Evolutionary conservation across 129 eudicot species (phyloP), one percentile per base, ranked within the genome.

Genomic region (Ambrosia artemisiifolia): DNA sequence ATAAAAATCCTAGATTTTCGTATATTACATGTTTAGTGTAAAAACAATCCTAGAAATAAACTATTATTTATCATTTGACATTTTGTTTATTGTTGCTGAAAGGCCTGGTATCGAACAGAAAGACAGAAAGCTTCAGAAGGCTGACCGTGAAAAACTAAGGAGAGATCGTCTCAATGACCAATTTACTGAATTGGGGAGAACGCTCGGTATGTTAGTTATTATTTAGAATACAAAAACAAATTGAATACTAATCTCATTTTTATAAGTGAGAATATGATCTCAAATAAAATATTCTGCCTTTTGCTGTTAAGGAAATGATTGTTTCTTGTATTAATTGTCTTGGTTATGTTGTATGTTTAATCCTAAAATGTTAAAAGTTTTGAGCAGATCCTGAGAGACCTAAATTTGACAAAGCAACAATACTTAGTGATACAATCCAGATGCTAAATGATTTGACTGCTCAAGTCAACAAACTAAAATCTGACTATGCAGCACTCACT

Each of bases 311-410:
- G 28, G 50, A 36, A 36, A 8, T 12, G 6, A 33, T 49, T 48
- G 44, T 63, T 63, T 50, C 10, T 17, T 20, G 51, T 63, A 9
- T 64, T 74, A 20, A 16, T 64, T 17, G 12, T 36, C 2, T 53
- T 64, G 57, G 59, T 63, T 62, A 75, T 53, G 34, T 56, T 18
- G 46, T 69, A 44, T 44, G 49, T 56, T 70, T n/a, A 28, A 36
- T 59, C 69, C 71, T 78, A 47, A 64, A 65, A 56, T 49, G 54
- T 68, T 60, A 57, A 33, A 61, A 12, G 16, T 33, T 69, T 44
- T 76, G 59, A 75, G 82, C 94, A 92, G 98, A 92, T 83, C 91
- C 95, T 13, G 98, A 92, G 44, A 83, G 98, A 83, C 98, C 98
- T 48, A 92, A 87, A 75, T 87, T 89, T 76, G 98, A 92, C 86